Conservation (phyloP, 2,329 filamentous ascomycete species). For the Beauveria sp. region DNA sequence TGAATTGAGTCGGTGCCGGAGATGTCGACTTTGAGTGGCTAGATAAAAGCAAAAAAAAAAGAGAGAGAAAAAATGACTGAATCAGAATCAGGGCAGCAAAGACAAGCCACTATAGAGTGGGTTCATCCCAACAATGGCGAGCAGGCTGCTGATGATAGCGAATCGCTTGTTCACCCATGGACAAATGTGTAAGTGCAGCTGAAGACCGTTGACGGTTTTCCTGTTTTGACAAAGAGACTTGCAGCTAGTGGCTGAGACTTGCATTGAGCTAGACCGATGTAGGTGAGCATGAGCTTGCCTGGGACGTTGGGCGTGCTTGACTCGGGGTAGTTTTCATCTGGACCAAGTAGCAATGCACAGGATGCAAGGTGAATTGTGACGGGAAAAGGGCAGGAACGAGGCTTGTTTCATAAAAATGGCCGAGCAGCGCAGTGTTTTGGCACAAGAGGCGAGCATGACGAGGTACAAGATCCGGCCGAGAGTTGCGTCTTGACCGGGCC, state of each 20-base stretch:
- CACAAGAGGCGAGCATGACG: background rate
- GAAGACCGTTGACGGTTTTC: constrained; percentile 6
- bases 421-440: background rate
- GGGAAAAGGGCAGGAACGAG: background rate
- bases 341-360: background rate
- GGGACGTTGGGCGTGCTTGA: background rate
- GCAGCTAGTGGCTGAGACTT: constrained; percentile 7
- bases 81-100: background rate
- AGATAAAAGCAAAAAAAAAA: background rate
- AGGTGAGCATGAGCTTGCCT: constrained; percentile 1
- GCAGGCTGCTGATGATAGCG: background rate
- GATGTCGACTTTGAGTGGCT: background rate
- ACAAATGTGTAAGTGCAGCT: constrained; percentile 2
- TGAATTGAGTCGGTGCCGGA: background rate
- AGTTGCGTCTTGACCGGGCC: constrained; percentile 1
- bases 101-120: background rate
- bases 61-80: background rate
- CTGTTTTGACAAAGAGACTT: constrained; percentile 2
- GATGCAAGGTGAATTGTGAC: background rate
- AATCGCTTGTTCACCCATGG: background rate
- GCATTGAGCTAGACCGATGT: background rate
- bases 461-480: constrained; percentile 1
- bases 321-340: background rate
- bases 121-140: constrained; percentile 5
- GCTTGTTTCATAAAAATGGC: background rate